Evolutionary conservation across 2,329 filamentous ascomycete species (phyloP).

Genomic region (Colletotrichum liaoningense): DNA sequence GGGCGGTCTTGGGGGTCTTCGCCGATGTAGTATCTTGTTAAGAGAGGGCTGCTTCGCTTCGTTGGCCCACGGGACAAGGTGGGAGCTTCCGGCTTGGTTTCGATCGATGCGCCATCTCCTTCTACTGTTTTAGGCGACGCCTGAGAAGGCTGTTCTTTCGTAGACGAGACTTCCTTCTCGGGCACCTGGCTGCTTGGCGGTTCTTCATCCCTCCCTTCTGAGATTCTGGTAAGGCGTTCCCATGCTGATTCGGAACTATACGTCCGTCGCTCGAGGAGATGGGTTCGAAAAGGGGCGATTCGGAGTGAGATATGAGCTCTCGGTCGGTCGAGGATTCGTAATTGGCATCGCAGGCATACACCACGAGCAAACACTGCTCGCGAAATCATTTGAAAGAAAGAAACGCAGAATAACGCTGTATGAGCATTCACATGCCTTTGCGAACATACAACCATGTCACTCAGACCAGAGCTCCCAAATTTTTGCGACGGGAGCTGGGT

Average conservation of each 20-base stretch:
- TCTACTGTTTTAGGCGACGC: not conserved
- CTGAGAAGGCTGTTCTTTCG: not conserved
- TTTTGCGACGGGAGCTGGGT: slow-evolving; percentile 17
- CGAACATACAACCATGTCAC: not conserved
- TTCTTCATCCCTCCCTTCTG: not conserved
- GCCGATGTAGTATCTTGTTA: not conserved
- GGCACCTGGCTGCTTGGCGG: not conserved
- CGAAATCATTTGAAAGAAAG: slow-evolving; percentile 47
- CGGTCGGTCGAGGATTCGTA: slow-evolving; percentile 39
- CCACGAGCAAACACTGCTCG: slow-evolving; percentile 46
- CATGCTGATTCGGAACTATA: slow-evolving; percentile 29
- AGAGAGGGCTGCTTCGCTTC: not conserved
- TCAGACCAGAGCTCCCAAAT: slow-evolving; percentile 21
- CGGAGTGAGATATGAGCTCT: slow-evolving; percentile 16
- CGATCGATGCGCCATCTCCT: not conserved
- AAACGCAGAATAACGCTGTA: not conserved
- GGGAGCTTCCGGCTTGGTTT: not conserved
- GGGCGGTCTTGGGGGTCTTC: not conserved
- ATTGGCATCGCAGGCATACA: slow-evolving; percentile 48
- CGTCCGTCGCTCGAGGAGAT: slow-evolving; percentile 8
- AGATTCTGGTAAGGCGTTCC: slow-evolving; percentile 15
- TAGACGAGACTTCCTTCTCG: not conserved
- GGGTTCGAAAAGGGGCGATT: slow-evolving; percentile 9
- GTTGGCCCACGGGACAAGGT: not conserved
- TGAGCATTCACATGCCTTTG: slow-evolving; percentile 2